Evolutionary conservation across 2,329 filamentous ascomycete genomes (phyloP), one percentile per base, ranked within the genome.

Genomic region (Paracorniculantispora psalliotae): DNA sequence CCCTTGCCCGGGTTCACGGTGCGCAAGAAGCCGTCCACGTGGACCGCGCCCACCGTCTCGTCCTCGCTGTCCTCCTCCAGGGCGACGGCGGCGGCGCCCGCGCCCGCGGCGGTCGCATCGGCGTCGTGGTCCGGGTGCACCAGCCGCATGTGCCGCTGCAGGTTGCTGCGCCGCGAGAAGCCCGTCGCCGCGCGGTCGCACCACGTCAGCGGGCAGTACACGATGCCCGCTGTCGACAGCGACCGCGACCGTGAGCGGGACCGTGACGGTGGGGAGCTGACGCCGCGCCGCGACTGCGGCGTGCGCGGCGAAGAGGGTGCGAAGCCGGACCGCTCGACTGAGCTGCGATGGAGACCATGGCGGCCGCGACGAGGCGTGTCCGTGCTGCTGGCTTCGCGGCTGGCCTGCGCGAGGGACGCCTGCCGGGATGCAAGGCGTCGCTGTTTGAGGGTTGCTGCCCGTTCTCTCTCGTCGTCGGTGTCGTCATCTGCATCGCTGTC

Each of bases 11-110:
- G 70, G 59, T 75, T 73, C 55, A 90, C 78, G 4, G 81, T 79
- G 66, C 77, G 75, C 65, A 91, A 64, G 66, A 88, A 91, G 0
- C 87, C 84, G 69, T 91, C 87, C 1, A 84, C 79, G 65, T 90
- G 87, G 21, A 90, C 83, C 0, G 78, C 86, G 0, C 86, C 87
- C 9, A 78, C 64, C 65, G 84, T 80, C 65, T 85, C 82, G 59
- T 79, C 81, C 65, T 76, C 80, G 60, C 78, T 75, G 21, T 74
- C 73, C 33, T 50, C 46, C 21, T 3, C 39, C 19, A 15, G 26
- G 13, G n/a, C 51, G 37, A 23, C 39, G 13, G 39, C 52, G 19
- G n/a, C 23, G 10, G 21, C 51, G 37, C n/a, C 39, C 7, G 39
- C 52, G 19, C 10, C 23, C 5, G 21, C 17, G 43, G 6, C 21